Conservation (phyloP, 371 early-diverging fungal species). For the Batrachochytrium dendrobatidis region DNA sequence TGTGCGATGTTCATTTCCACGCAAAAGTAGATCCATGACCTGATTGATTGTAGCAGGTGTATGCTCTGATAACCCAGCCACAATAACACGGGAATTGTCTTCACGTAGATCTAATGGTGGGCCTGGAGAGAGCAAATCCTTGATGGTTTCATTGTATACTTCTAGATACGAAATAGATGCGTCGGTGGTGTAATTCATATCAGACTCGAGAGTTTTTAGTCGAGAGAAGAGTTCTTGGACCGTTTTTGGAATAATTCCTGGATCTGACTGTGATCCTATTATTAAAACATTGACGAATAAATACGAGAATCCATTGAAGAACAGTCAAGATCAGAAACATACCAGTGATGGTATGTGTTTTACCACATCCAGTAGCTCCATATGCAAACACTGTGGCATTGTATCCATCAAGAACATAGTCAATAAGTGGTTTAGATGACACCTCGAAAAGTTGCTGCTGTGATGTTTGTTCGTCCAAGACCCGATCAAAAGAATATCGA, state of each 20-base stretch:
- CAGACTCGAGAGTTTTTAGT: conserved; percentile 22
- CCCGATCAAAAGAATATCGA: conserved; percentile 51
- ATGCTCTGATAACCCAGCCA: conserved; percentile 41
- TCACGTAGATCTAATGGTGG: conserved; percentile 58
- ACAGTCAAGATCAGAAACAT: conserved; percentile 22
- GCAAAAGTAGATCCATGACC: conserved; percentile 25
- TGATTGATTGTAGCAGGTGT: conserved; percentile 24
- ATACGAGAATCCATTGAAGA: too few relatives aligned
- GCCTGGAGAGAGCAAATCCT: conserved; percentile 53
- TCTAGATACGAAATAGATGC: conserved; percentile 80
- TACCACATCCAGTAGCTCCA: conserved; percentile 83
- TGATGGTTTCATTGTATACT: conserved; percentile 93
- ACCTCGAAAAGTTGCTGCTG: conserved; percentile 53
- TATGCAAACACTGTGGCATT: conserved; percentile 46
- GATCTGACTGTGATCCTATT: conserved; percentile 50
- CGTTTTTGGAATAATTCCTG: conserved; percentile 67
- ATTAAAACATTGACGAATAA: too few relatives aligned
- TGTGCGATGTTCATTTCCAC: conserved; percentile 62
- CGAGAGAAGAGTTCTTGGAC: conserved; percentile 65
- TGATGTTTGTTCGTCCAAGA: conserved; percentile 45
- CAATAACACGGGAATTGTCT: conserved; percentile 52
- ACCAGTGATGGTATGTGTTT: conserved; percentile 71
- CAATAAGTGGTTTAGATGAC: conserved; percentile 45
- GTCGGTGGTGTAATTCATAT: conserved; percentile 10
- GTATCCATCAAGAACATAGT: conserved; percentile 35